These are phyloP conservation scores for Ampelocalamus luodianensis DNA, from an alignment of 176 grass and related monocot genomes.

Conservation along the genomic window DNA sequence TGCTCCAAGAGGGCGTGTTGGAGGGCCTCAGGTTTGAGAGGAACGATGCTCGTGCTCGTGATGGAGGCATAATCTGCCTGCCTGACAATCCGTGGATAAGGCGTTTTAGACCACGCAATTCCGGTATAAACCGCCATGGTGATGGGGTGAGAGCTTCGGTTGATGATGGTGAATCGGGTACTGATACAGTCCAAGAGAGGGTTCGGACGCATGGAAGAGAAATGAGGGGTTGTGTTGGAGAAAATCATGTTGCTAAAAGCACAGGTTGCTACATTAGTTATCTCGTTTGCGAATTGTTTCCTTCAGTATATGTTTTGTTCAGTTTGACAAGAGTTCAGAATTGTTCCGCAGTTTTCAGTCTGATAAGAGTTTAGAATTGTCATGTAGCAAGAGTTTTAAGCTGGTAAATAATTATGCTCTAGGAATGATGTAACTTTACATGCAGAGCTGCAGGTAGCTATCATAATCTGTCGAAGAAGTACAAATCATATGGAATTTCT, in stretches of 20 bases:
- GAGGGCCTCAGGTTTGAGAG: slow-evolving; percentile 45
- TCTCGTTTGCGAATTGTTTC: slow-evolving; percentile 17
- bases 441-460: neutral
- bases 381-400: neutral
- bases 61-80: neutral
- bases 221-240: slow-evolving; percentile 6
- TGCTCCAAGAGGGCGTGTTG: slow-evolving; percentile 28
- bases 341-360: neutral
- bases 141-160: neutral
- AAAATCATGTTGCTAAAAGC: slow-evolving; percentile 42
- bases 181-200: slow-evolving; percentile 39
- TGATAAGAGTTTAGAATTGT: neutral
- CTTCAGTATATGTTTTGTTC: neutral
- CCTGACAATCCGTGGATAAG: slow-evolving; percentile 61
- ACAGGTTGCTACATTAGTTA: slow-evolving; percentile 43
- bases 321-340: neutral
- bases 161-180: slow-evolving; percentile 46
- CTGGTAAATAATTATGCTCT: neutral
- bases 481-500: neutral
- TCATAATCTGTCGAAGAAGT: neutral
- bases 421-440: neutral
- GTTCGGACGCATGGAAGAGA: slow-evolving; percentile 34
- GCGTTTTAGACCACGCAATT: slow-evolving; percentile 45
- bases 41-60: neutral
- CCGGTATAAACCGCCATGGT: neutral